Conservation (phyloP, 768 basidiomycete genomes). For the Calocera cornea region DNA sequence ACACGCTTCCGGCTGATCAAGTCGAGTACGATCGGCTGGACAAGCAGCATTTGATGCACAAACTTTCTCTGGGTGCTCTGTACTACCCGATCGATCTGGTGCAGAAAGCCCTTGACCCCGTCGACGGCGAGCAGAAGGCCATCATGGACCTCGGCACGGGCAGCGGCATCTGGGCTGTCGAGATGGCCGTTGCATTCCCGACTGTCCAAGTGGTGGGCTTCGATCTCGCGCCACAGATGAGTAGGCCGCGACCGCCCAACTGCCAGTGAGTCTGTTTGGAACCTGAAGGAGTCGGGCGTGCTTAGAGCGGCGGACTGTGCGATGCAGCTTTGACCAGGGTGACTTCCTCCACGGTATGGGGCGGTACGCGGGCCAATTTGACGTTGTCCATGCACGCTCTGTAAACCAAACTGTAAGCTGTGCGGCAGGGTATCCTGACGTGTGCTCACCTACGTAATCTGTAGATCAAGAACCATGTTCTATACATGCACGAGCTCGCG, state of each 20-base stretch:
- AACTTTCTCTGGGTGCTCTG: constrained; percentile 1
- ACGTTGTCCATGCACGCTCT: constrained; percentile 22
- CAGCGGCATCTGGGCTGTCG: constrained; percentile 22
- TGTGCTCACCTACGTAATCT: not conserved
- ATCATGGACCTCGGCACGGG: constrained; percentile 24
- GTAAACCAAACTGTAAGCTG: constrained; percentile 16
- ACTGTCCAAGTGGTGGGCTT: constrained; percentile 19
- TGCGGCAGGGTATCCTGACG: not conserved
- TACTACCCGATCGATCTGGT: constrained; percentile 9
- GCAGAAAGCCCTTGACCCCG: constrained; percentile 10
- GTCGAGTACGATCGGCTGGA: not conserved
- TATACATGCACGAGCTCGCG: not conserved
- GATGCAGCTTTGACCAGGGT: constrained; percentile 18
- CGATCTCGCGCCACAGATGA: constrained; percentile 16
- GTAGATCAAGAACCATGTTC: not conserved
- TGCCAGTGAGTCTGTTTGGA: not conserved
- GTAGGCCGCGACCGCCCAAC: not conserved
- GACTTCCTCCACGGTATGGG: constrained; percentile 18
- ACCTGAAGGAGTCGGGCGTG: not conserved
- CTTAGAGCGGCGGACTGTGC: no score
- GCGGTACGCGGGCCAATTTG: constrained; percentile 15
- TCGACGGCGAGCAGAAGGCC: constrained; percentile 7
- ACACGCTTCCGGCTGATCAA: not conserved
- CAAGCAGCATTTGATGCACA: constrained; percentile 1
- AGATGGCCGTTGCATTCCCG: constrained; percentile 20